Evolutionary conservation across 331 rosid species (phyloP).

Genomic region (Cucumis variabilis): DNA sequence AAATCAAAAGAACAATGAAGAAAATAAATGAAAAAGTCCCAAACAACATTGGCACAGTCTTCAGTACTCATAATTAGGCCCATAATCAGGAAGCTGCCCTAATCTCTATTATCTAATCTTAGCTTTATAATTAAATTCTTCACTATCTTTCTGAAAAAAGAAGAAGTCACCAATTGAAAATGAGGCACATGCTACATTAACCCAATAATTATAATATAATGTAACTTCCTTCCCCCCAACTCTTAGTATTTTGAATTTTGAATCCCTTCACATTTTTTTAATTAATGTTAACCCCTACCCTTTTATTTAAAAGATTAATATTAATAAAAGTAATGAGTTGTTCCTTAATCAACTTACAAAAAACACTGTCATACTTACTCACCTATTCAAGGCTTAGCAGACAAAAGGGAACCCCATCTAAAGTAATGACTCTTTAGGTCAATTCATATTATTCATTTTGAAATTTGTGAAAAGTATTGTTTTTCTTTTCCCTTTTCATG

Average conservation of each 20-base stretch:
- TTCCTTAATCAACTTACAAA: constrained; percentile 8
- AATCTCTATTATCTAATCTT: constrained; percentile 20
- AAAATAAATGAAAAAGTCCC: background rate
- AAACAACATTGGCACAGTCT: constrained; percentile 1
- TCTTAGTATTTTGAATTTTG: background rate
- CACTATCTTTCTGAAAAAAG: background rate
- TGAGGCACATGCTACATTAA: constrained; percentile 21
- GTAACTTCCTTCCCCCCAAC: background rate
- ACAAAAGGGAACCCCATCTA: constrained; percentile 11
- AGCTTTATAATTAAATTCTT: constrained; percentile 9
- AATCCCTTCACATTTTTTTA: background rate
- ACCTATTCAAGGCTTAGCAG: constrained; percentile 15
- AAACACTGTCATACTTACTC: background rate
- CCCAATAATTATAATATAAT: constrained; percentile 3
- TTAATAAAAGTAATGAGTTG: background rate
- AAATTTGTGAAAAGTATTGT: background rate
- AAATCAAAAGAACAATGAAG: background rate
- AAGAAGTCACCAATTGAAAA: constrained; percentile 11
- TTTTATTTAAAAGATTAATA: background rate
- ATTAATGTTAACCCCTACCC: background rate
- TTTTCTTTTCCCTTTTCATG: background rate
- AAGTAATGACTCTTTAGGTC: background rate
- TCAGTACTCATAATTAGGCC: constrained; percentile 46
- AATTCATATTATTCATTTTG: background rate
- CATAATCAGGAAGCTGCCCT: constrained; percentile 42